phyloP scores from a whole-genome alignment of 805 yeast species.

The Schizosaccharomyces lindneri region DNA sequence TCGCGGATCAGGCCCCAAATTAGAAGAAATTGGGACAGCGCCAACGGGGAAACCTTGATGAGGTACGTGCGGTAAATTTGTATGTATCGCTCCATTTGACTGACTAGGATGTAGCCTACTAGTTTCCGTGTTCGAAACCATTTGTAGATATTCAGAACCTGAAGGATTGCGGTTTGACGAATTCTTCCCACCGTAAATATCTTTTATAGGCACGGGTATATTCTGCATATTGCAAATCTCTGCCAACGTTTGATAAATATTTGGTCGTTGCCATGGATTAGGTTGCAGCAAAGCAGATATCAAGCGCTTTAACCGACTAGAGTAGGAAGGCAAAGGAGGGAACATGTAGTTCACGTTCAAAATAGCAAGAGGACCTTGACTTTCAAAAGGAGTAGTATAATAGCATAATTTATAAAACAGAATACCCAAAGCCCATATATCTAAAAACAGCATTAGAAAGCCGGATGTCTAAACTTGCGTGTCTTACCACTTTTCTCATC shows the following conservation, averaged over 20 bases:
- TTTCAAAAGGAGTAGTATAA: slow-evolving; percentile 83
- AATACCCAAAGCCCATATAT: slow-evolving; percentile 92
- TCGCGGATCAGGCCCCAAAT: neutral
- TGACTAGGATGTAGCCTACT: neutral
- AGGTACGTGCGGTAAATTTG: neutral
- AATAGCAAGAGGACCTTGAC: slow-evolving; percentile 3
- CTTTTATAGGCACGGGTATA: neutral
- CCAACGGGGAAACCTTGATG: neutral
- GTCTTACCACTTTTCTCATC: slow-evolving; percentile 49
- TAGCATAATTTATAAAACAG: slow-evolving; percentile 74
- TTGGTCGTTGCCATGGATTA: neutral
- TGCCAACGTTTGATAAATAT: neutral
- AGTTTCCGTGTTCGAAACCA: neutral
- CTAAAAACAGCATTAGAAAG: neutral
- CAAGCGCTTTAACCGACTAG: neutral
- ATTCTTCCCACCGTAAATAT: neutral
- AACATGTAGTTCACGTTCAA: neutral
- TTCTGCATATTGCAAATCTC: neutral
- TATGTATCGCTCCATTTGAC: neutral
- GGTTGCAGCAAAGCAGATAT: neutral
- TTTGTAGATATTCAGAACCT: neutral
- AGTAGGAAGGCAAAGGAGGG: neutral
- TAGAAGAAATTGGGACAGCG: neutral
- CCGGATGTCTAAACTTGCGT: neutral
- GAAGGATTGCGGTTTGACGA: neutral